Evolutionary conservation across 1,284 basidiomycete genomes (phyloP).

Genomic region (Apiotrichum brassicae): DNA sequence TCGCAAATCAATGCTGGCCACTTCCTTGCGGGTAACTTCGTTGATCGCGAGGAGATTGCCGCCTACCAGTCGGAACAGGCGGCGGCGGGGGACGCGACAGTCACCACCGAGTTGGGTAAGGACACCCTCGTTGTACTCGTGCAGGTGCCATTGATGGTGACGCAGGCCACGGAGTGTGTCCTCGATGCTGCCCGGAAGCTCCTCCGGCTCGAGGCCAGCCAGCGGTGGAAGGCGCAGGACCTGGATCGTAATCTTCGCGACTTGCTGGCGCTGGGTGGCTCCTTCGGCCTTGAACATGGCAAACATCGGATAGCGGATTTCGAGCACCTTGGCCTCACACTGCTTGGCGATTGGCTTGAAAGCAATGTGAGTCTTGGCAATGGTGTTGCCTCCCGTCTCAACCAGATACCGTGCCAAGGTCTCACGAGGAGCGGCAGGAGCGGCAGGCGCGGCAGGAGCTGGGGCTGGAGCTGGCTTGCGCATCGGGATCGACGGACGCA

Average conservation of each 20-base stretch:
- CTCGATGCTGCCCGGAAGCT: constrained; percentile 83
- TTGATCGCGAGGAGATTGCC: constrained; percentile 83
- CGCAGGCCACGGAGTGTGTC: constrained; percentile 85
- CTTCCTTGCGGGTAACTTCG: constrained; percentile 86
- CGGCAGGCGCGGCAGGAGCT: constrained; percentile 15
- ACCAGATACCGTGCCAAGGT: constrained; percentile 77
- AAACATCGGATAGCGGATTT: constrained; percentile 75
- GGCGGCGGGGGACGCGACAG: constrained; percentile 81
- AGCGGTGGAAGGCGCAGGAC: constrained; percentile 83
- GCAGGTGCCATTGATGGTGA: constrained; percentile 84
- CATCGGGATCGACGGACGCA: constrained; percentile 15
- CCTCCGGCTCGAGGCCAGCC: constrained; percentile 66
- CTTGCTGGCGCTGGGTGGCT: constrained; percentile 52
- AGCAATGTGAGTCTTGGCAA: constrained; percentile 72
- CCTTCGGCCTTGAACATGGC: constrained; percentile 53
- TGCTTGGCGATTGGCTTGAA: constrained; percentile 75
- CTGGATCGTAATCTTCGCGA: constrained; percentile 74
- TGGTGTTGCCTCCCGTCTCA: constrained; percentile 58
- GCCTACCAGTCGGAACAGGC: constrained; percentile 79
- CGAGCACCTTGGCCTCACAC: constrained; percentile 75
- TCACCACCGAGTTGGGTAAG: constrained; percentile 95
- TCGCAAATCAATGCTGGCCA: constrained; percentile 81
- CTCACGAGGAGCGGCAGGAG: constrained; percentile 35
- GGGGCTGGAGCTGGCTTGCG: constrained; percentile 2
- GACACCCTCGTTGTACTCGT: constrained; percentile 83